Conservation (phyloP, 106 monocot genomes). For the Dendrobium huoshanense region DNA sequence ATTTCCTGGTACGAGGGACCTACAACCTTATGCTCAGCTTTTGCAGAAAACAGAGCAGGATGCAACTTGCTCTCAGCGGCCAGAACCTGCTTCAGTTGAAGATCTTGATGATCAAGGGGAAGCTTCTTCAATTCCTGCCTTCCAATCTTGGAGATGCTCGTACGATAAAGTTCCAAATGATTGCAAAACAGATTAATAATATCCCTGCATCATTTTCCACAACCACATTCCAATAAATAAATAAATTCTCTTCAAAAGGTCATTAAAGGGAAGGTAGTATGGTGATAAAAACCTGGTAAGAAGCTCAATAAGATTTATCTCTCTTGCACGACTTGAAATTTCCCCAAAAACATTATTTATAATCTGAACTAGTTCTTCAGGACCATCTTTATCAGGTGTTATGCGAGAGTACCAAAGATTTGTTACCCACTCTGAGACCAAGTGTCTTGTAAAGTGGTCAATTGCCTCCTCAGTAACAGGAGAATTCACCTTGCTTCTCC, state of each 20-base stretch:
- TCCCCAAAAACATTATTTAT: constrained; percentile 81
- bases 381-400: constrained; percentile 84
- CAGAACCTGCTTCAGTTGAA: constrained; percentile 53
- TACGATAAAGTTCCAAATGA: constrained; percentile 81
- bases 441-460: constrained; percentile 84
- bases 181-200: constrained; percentile 64
- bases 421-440: constrained; percentile 93
- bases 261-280: neutral
- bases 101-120: constrained; percentile 47
- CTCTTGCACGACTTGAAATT: constrained; percentile 82
- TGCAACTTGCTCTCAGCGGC: constrained; percentile 79
- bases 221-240: constrained; percentile 5
- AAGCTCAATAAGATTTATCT: constrained; percentile 86
- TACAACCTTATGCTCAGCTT: constrained; percentile 87
- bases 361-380: constrained; percentile 77
- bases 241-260: neutral
- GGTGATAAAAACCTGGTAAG: constrained; percentile 57
- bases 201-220: constrained; percentile 51
- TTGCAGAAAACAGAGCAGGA: constrained; percentile 80
- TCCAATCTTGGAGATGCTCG: constrained; percentile 59
- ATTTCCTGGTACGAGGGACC: neutral
- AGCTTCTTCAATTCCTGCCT: constrained; percentile 50
- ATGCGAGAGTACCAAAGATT: constrained; percentile 94
- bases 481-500: constrained; percentile 89
- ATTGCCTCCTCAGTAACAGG: constrained; percentile 80